phyloP scores from a whole-genome alignment of 148 eudicot genomes.

The Rheum nobile region DNA sequence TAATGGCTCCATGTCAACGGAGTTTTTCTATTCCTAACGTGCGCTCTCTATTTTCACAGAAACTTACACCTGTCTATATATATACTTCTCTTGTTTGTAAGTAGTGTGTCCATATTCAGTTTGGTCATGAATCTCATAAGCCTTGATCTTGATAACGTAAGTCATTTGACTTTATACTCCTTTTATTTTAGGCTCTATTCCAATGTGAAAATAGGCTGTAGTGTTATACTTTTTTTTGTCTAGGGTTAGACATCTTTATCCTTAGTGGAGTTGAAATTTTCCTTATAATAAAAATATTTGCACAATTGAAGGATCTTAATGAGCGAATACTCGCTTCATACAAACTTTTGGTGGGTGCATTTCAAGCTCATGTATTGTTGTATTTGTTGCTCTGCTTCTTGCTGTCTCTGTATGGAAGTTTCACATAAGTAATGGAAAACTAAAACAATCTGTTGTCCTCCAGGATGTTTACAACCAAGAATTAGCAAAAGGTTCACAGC shows the following conservation, averaged over 20 bases:
- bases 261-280: neutral
- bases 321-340: neutral
- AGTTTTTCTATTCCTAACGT: neutral
- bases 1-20: neutral
- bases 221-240: neutral
- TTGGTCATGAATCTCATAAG: neutral
- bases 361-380: neutral
- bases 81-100: neutral
- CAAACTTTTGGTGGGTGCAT: neutral
- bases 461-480: neutral
- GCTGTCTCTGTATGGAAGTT: neutral
- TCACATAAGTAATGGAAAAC: neutral
- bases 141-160: neutral
- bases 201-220: neutral
- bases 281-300: neutral
- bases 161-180: neutral
- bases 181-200: neutral
- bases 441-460: neutral
- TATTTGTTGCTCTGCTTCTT: neutral
- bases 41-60: neutral
- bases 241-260: neutral
- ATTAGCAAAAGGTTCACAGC: neutral
- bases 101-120: neutral
- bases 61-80: neutral
- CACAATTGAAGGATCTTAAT: neutral